Base-by-base conservation (phyloP, 2,329 filamentous ascomycete genomes). In the Fusarium beomiforme region DNA sequence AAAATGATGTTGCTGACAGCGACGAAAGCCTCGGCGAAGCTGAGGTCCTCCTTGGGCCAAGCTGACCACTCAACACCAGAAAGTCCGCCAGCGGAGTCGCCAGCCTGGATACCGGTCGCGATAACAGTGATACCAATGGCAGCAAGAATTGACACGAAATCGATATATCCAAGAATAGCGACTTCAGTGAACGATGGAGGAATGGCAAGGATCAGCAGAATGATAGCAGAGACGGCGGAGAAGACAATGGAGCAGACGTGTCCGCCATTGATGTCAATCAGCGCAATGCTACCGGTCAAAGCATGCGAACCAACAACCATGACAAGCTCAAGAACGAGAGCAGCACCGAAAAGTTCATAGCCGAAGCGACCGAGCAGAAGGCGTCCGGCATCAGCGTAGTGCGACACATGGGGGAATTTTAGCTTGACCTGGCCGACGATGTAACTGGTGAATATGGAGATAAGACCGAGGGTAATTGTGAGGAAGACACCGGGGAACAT, bases 271-370 rank as follows among this genome's bases (percentile, higher is more conserved):
- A 93, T 83, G 50, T 85, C 88, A 73, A 89, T 90, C 79, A 93
- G 87, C 69, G 91, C 91, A 72, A 93, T 90, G 43, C 85, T 87
- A 70, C 92, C 92, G 0, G 90, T 92, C 66, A 93, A 81, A 41
- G 92, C 84, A 79, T 94, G 92, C n/a, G 90, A 91, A 29, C 87
- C 89, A 80, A 91, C 90, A 70, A 92, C 86, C 81, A 93, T 92
- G 50, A 91, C 81, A 36, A 93, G 82, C 79, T 92, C 89, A n/a
- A 92, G 79, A 23, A 87, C 82, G 70, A 91, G 89, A 59, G 86
- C 89, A 62, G 83, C 79, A 26, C 89, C 89, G 47, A 92, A 82
- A 26, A 93, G 70, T 75, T 91, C 89, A 65, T 89, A 87, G 2
- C 89, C 90, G 46, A 87, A 82, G 19, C 80, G 81, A 7, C 92